Conservation (phyloP, 768 basidiomycete species). For the Thelephora aurantiotincta region DNA sequence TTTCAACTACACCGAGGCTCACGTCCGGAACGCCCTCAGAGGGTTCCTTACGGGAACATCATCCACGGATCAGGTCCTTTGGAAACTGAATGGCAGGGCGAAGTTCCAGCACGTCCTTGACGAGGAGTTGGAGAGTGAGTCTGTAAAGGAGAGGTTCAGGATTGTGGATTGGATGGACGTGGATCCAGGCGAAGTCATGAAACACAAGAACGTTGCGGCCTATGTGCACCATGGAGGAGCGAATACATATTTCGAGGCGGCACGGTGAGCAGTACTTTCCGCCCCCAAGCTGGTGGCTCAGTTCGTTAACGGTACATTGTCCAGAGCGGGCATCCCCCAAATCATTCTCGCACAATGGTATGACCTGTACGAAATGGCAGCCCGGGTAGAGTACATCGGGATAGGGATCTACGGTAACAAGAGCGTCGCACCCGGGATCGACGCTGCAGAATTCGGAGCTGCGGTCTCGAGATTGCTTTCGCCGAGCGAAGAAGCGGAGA, state of each 20-base stretch:
- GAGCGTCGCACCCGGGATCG: conserved; percentile 7
- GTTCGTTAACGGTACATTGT: conserved; percentile 2
- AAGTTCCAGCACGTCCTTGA: conserved; percentile 3
- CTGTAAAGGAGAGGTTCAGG: conserved; percentile 3
- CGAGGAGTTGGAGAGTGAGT: not conserved
- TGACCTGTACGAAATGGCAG: conserved; percentile 13
- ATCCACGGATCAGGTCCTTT: conserved; percentile 4
- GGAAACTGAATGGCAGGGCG: conserved; percentile 9
- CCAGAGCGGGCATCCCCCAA: conserved; percentile 11
- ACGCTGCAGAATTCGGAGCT: conserved; percentile 9
- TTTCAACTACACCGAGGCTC: too few species aligned
- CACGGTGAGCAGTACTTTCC: conserved; percentile 3
- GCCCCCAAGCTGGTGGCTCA: conserved; percentile 2
- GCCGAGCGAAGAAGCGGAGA: too few species aligned
- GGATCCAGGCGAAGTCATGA: conserved; percentile 3
- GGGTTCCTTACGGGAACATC: too few species aligned
- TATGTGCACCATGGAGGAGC: conserved; percentile 9
- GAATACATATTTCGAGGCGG: not conserved
- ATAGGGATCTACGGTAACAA: conserved; percentile 13
- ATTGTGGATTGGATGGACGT: conserved; percentile 5
- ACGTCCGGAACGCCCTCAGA: too few species aligned
- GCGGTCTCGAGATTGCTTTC: conserved; percentile 7
- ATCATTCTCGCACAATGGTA: conserved; percentile 13
- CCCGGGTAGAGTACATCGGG: conserved; percentile 10
- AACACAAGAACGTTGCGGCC: conserved; percentile 8